Evolutionary conservation across 805 yeast species (phyloP), one percentile per base, ranked within the genome.

Genomic region (Scheffersomyces lignosus): DNA sequence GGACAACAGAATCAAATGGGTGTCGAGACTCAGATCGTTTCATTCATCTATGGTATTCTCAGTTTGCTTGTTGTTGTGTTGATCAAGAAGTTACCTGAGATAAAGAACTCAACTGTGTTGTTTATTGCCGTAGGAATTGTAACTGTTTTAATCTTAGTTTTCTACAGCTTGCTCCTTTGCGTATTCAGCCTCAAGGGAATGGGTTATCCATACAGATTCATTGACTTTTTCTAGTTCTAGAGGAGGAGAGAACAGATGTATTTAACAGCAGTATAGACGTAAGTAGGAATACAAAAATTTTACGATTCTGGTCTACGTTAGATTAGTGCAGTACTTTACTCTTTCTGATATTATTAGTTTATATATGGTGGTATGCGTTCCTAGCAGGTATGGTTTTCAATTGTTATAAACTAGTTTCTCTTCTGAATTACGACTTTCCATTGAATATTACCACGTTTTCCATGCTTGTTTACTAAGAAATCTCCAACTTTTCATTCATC

Each of bases 1-100:
- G 88, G 88, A 24, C 89, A 85, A 51, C 86, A 83, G 53, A 68
- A 66, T 34, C 99, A 93, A 62, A 75, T 77, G 34, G 96, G 88
- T 5, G 79, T 84, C 30, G 99, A 93, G 68, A 88, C 97, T 6
- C 97, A 93, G 66, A 75, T 89, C 35, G 63, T 93, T 27, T 80
- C 88, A 2, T 73, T 85, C 16, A 43, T 86, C 5, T 89, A 88
- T 58, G 95, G 88, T 2, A 48, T 76, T 5, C 66, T 89, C 49
- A 77, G 89, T 9, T 65, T 84, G 37, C 52, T 78, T 30, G 62
- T 82, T 14, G 71, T 89, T 29, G 62, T 76, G 1, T 68, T 91
- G 48, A 58, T 82, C 28, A 73, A 75, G 31, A 78, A 73, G 47
- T 75, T 77, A 1, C 85, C 89, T 4, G 56, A 60, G 15, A 52